Evolutionary conservation across 2,329 filamentous ascomycete genomes (phyloP), one percentile per base, ranked within the genome.

Genomic region (Didymella lethalis): DNA sequence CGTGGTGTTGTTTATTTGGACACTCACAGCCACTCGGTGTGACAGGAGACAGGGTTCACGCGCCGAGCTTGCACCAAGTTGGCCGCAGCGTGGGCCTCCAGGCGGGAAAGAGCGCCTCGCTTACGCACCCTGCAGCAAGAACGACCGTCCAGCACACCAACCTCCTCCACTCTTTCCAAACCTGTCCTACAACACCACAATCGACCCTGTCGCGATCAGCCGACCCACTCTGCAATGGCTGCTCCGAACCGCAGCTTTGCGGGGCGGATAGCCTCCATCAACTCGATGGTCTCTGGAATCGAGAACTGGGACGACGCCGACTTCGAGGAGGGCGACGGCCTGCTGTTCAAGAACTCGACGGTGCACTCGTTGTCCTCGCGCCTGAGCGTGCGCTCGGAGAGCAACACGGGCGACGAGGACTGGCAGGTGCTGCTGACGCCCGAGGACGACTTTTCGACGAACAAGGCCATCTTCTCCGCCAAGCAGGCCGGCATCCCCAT

Each of bases 401-500:
- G 92, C 64, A 85, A 86, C 55, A 83, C 78, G 61, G 90, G 88
- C 61, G 92, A 96, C 70, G 92, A 97, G 70, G 92, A 97, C 77
- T 93, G 89, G 82, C 92, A 97, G 68, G 85, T 98, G 23, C 86
- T 94, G 66, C 81, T 98, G 29, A 88, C 92, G 2, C 91, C 89
- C 48, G 90, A 95, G 74, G 93, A 97, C 75, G 91, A 96, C 70
- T 85, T 87, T 63, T 92, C 92, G 1, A 96, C 90, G 10, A 81
- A 89, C 67, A 90, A 96, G 73, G 93, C 95, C 60, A 94, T 99
- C 69, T 62, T 62, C 50, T 87, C 91, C 25, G 91, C 93, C 32
- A 90, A 92, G 71, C 89, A 88, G 74, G 93, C 93, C 26, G 95
- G 95, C 66, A 97, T 99, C 64, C 94, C 95, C 7, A 87, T 98